Conservation (phyloP, 2,329 filamentous ascomycete genomes). For the Huntiella moniliformis region DNA sequence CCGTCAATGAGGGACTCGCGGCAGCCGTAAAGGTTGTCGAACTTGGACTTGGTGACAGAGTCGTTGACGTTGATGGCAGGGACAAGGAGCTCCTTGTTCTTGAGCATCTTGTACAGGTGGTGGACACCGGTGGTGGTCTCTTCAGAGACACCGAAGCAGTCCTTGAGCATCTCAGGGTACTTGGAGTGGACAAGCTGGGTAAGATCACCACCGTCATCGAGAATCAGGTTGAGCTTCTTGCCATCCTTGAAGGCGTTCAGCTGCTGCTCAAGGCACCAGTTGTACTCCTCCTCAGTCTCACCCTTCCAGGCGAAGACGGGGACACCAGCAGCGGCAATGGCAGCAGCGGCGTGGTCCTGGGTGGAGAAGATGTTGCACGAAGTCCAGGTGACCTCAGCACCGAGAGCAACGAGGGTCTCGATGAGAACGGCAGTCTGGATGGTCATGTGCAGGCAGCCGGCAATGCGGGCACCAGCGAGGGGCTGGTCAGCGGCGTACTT, state of each 20-base stretch:
- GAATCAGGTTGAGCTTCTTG: constrained; percentile 95
- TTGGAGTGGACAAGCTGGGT: constrained; percentile 92
- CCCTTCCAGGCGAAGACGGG: constrained; percentile 67
- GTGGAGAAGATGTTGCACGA: constrained; percentile 99
- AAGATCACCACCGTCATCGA: constrained; percentile 95
- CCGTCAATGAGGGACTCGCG: constrained; percentile 95
- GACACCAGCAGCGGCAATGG: constrained; percentile 83
- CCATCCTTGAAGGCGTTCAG: constrained; percentile 89
- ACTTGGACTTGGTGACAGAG: constrained; percentile 99
- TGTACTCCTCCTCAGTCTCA: constrained; percentile 99
- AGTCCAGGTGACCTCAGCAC: constrained; percentile 97
- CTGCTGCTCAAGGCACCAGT: constrained; percentile 99
- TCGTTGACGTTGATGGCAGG: constrained; percentile 99
- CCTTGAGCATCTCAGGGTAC: constrained; percentile 96
- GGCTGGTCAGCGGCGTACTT: constrained; percentile 92
- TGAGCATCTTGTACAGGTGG: constrained; percentile 97
- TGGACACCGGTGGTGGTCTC: constrained; percentile 99
- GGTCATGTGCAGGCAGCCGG: constrained; percentile 98
- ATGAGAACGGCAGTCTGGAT: constrained; percentile 99
- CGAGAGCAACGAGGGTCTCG: constrained; percentile 85
- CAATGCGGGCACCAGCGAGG: constrained; percentile 83
- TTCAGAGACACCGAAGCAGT: constrained; percentile 96
- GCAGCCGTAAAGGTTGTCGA: constrained; percentile 99
- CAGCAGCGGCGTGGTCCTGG: constrained; percentile 93
- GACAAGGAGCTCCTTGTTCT: constrained; percentile 72